Evolutionary conservation across 2,329 filamentous ascomycete genomes (phyloP), one percentile per base, ranked within the genome.

Genomic region (Talaromyces verruculosus): DNA sequence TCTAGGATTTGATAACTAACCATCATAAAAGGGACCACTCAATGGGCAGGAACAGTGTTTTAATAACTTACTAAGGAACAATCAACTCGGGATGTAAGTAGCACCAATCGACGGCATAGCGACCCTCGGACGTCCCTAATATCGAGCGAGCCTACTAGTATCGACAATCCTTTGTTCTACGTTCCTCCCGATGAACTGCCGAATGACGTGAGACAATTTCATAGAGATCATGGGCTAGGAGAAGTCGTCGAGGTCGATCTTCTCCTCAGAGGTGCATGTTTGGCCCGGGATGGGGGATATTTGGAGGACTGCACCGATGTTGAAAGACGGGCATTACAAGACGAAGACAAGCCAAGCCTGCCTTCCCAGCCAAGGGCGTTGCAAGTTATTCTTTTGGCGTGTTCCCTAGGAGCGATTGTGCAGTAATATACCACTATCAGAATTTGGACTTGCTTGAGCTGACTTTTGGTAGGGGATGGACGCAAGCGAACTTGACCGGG

Each of bases 341-440:
- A 55, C 47, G 67, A 68, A 61, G 49, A 67, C 19, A 60, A 61
- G 6, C 65, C 65, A 22, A 65, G 28, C 25, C 39, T 67, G 8
- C 71, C 71, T 71, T 60, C 69, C 28, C 74, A 75, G 49, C 74
- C 74, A 2, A 76, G 73, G 67, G 71, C 71, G 37, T 67, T 77
- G 11, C 68, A 70, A 47, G 70, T 73, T 17, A 74, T 75, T 7
- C 71, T 77, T 43, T 67, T 74, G 19, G 74, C 72, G 2, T 74
- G 76, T 10, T 73, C 71, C 43, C 69, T 76, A 22, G 76, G 72
- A 5, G 76, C 76, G 30, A 70, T 75, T 17, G 74, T 76, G 1
- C 76, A 77, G 66, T 67, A 60, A 43, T 57, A 33, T 1, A 57
- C 51, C 51, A 35, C 13, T n/a, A 8, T 19, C 28, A 19, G 35